Conservation (phyloP, 78 protist genomes). For the Polysphondylium violaceum region DNA sequence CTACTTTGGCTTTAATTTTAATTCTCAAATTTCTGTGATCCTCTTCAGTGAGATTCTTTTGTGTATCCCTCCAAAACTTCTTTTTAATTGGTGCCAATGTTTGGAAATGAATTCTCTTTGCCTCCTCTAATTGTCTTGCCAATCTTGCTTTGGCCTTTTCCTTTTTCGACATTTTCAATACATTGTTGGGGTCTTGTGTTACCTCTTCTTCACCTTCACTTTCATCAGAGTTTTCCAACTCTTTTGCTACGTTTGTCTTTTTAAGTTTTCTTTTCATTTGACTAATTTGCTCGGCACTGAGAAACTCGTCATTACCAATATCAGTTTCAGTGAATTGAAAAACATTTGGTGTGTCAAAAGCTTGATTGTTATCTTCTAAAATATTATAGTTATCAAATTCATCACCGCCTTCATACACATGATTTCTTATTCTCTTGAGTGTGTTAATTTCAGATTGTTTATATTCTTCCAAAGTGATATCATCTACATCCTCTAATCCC, state of each 20-base stretch:
- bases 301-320: constrained; percentile 32
- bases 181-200: neutral
- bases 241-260: neutral
- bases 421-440: constrained; percentile 36
- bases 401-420: constrained; percentile 64
- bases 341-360: neutral
- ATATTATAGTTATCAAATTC: constrained; percentile 55
- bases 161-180: constrained; percentile 29
- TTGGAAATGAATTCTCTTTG: constrained; percentile 22
- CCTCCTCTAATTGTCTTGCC: constrained; percentile 10
- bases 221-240: neutral
- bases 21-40: constrained; percentile 10
- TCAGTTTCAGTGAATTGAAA: constrained; percentile 29
- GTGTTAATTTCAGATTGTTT: constrained; percentile 56
- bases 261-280: constrained; percentile 3
- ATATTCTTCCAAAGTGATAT: constrained; percentile 46
- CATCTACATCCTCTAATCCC: constrained; percentile 76
- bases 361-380: neutral
- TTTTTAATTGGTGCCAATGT: constrained; percentile 20
- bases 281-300: constrained; percentile 27
- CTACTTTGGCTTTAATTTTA: constrained; percentile 18
- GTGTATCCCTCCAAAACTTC: constrained; percentile 33
- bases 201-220: constrained; percentile 1
- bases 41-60: neutral
- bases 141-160: constrained; percentile 22